phyloP scores from a whole-genome alignment of 2,329 filamentous ascomycete genomes.

The Neocucurbitaria cava region DNA sequence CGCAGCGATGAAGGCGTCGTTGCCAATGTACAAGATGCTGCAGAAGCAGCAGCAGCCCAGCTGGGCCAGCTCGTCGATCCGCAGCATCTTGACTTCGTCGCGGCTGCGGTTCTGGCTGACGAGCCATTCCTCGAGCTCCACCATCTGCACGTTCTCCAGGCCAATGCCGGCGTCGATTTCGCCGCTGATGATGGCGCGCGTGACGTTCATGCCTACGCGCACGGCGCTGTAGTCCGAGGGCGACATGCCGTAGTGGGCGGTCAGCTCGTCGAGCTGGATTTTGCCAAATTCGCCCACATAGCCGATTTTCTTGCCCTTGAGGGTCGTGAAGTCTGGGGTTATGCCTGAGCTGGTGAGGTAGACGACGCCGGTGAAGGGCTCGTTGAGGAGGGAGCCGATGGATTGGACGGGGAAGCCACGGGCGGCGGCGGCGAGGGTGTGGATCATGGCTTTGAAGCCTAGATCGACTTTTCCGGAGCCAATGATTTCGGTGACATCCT shows the following conservation, averaged over 20 bases:
- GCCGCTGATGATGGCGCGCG: conserved; percentile 75
- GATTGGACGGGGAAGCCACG: conserved; percentile 76
- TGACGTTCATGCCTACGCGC: conserved; percentile 82
- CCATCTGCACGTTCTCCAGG: conserved; percentile 84
- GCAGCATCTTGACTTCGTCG: conserved; percentile 77
- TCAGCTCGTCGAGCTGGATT: conserved; percentile 83
- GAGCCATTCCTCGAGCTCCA: conserved; percentile 81
- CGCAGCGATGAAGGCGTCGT: conserved; percentile 71
- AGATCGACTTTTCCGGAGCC: conserved; percentile 78
- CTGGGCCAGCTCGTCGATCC: conserved; percentile 80
- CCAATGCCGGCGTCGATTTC: conserved; percentile 78
- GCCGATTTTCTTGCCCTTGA: conserved; percentile 79
- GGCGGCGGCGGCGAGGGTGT: conserved; percentile 79
- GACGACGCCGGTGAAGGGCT: conserved; percentile 80
- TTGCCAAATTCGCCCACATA: conserved; percentile 83
- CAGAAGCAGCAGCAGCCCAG: conserved; percentile 87
- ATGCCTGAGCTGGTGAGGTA: conserved; percentile 78
- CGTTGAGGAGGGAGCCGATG: conserved; percentile 77
- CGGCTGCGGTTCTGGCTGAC: conserved; percentile 66
- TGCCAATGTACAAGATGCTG: conserved; percentile 80
- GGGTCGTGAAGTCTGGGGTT: conserved; percentile 74
- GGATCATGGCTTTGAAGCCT: conserved; percentile 85
- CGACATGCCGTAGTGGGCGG: conserved; percentile 77
- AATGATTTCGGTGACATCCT: conserved; percentile 83
- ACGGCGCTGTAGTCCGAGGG: conserved; percentile 77